Percentiles rank a stretch among this genome's conserved stretches.
phyloP scores from a whole-genome alignment of 164 flowering plant species.

The Stephania japonica region DNA sequence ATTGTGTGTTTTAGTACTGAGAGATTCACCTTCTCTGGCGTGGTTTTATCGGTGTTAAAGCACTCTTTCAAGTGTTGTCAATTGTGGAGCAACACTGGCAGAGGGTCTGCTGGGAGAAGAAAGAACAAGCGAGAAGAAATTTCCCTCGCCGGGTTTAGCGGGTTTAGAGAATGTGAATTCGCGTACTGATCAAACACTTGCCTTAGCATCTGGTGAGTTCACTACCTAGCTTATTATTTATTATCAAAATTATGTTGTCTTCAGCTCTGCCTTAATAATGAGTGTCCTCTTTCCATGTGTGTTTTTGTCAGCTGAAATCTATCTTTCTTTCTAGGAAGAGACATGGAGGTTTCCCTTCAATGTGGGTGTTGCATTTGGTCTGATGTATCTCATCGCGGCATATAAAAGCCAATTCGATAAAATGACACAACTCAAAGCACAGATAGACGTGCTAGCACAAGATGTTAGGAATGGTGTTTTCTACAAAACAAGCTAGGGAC shows the following conservation, averaged over 20 bases:
- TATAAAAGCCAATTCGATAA: slow-evolving; percentile 46
- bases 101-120: background rate
- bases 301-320: background rate
- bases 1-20: background rate
- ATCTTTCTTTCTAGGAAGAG: slow-evolving; percentile 15
- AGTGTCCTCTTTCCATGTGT: background rate
- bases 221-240: background rate
- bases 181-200: background rate
- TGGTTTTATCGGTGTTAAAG: background rate
- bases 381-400: slow-evolving; percentile 40
- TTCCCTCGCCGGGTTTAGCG: background rate
- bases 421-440: slow-evolving; percentile 39
- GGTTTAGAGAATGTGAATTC: background rate
- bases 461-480: slow-evolving; percentile 31
- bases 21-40: background rate
- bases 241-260: too few species aligned
- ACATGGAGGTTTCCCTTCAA: slow-evolving; percentile 33
- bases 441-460: slow-evolving; percentile 45
- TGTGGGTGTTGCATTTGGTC: slow-evolving; percentile 49
- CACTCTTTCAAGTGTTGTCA: background rate
- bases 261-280: too few species aligned
- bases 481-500: slow-evolving; percentile 23
- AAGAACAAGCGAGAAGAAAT: background rate
- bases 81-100: background rate
- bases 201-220: background rate